A percentile compares a stretch with the other conserved stretches of the same genome.
Conservation (phyloP, 2,329 filamentous ascomycete species). For the Cladosporium halotolerans region DNA sequence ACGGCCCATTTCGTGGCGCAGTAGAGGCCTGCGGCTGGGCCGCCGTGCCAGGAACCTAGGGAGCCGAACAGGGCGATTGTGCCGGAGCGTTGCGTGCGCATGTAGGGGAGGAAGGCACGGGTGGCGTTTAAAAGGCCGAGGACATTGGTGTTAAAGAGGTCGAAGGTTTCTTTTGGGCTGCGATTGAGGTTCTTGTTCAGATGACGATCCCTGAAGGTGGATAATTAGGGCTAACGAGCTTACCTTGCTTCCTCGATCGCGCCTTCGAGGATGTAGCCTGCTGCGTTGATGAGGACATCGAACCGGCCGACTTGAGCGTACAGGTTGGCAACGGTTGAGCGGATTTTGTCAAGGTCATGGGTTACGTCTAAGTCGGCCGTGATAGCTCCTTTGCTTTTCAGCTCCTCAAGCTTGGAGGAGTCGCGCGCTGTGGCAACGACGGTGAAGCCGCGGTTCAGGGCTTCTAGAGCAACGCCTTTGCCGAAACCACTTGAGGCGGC, state of each 20-base stretch:
- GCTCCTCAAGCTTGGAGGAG: constrained; percentile 13
- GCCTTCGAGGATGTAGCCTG: constrained; percentile 14
- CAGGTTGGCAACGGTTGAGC: constrained; percentile 31
- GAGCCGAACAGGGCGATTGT: constrained; percentile 36
- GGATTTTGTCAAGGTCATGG: constrained; percentile 32
- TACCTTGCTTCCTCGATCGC: constrained; percentile 17
- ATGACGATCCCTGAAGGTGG: neutral
- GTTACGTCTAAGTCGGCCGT: constrained; percentile 34
- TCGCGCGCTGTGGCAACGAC: constrained; percentile 43
- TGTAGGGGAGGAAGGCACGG: constrained; percentile 20
- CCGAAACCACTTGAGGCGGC: constrained; percentile 44
- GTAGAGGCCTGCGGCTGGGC: constrained; percentile 33
- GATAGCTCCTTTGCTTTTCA: constrained; percentile 16
- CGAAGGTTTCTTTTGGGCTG: constrained; percentile 14
- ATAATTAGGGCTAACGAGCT: neutral
- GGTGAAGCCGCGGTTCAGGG: constrained; percentile 37
- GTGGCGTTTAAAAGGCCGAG: constrained; percentile 20
- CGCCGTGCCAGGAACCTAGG: constrained; percentile 40
- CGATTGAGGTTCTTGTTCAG: neutral
- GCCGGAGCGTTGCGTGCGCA: constrained; percentile 19
- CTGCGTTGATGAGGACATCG: constrained; percentile 37
- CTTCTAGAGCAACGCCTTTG: constrained; percentile 38
- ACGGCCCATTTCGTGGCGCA: constrained; percentile 43
- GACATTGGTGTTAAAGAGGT: constrained; percentile 21
- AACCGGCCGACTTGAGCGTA: constrained; percentile 31